Conservation (phyloP, 2,329 filamentous ascomycete species). For the Penicillium aurantiogriseum region DNA sequence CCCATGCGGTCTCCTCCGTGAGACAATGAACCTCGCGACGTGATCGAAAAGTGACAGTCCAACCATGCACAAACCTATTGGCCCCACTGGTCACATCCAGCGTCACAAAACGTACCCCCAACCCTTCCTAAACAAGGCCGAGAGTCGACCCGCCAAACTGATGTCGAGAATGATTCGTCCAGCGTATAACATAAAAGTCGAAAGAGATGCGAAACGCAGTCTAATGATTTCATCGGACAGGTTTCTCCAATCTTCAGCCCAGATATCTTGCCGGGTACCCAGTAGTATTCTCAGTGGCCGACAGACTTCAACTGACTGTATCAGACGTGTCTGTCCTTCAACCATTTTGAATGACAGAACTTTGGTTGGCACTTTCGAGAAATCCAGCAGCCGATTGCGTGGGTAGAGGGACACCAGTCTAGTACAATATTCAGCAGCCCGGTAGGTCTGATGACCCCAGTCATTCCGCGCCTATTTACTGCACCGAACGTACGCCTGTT, state of each 20-base stretch:
- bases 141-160: not conserved
- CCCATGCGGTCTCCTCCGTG: too few relatives aligned
- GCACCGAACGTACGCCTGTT: not conserved
- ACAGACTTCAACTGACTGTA: too few relatives aligned
- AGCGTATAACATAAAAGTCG: not conserved
- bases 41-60: not conserved
- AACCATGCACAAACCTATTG: too few relatives aligned
- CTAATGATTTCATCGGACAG: not conserved
- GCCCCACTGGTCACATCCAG: not conserved
- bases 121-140: not conserved
- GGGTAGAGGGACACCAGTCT: not conserved
- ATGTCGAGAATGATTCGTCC: not conserved
- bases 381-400: not conserved
- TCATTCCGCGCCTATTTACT: not conserved
- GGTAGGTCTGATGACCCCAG: not conserved
- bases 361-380: not conserved
- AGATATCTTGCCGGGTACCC: too few relatives aligned
- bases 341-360: not conserved
- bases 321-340: too few relatives aligned
- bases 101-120: not conserved
- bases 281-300: too few relatives aligned
- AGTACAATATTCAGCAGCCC: not conserved
- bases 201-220: not conserved
- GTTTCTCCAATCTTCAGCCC: too few relatives aligned
- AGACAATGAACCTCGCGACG: not conserved